Base-by-base conservation (phyloP, 805 yeast genomes). In the Candida succiphila region DNA sequence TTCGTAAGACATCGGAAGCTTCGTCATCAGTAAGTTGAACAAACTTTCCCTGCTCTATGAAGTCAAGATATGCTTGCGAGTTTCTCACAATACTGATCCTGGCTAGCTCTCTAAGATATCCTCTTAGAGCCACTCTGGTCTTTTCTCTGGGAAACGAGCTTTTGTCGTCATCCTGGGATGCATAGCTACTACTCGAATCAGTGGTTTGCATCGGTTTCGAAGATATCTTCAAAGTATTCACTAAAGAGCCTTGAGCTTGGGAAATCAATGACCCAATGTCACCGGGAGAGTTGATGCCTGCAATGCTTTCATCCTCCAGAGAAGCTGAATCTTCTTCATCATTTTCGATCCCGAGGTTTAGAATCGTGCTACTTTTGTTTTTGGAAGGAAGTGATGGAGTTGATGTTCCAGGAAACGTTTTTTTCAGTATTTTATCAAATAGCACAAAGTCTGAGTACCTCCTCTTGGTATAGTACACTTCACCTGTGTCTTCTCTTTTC, bases 101-200 rank as follows among this genome's bases (percentile, higher is more conserved):
- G 8, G 71, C 47, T 14, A 88, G 54, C 2, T 65, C 52, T 20
- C 67, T 61, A 31, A 89, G 48, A 46, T 83, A 89, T 0, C 86
- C 83, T 30, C 96, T 64, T 29, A 89, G 62, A 0, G 94, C 72
- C 8, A 86, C 65, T 28, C 97, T 63, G 43, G 85, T 69, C 42
- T 75, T 78, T 52, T 89, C 97, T 20, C 94, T 67, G 3, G 76
- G 71, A 21, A 83, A 61, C 30, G 10, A 8, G 10, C 10, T 21
- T 21, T 7, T 8, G 23, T 21, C 23, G 10, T 7, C 7, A 21
- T 21, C 23, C 7, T 10, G 7, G 23, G 23, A 10, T 10, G 23
- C 10, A 7, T 8, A 7, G 7, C 10, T 7, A 21, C 7, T 10
- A 21, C 10, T 8, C 7, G 23, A 7, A 10, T 21, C 23, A 21